phyloP scores from a whole-genome alignment of 768 basidiomycete species.

The Ramaria rubella region DNA sequence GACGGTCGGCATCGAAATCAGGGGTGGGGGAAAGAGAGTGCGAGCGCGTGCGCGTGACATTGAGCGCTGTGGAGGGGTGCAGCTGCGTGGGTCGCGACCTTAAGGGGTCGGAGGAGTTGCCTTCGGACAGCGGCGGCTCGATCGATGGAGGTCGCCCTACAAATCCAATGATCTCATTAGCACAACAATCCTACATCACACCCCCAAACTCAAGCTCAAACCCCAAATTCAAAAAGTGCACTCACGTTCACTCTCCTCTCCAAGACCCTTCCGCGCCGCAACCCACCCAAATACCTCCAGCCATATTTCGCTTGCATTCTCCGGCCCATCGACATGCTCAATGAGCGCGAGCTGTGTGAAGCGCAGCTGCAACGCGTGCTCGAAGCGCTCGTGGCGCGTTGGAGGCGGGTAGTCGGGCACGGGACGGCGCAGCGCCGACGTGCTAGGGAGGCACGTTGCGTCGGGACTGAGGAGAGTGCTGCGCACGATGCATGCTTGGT shows the following conservation, averaged over 20 bases:
- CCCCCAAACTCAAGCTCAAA: background rate
- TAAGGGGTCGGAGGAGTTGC: background rate
- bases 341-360: slow-evolving; percentile 78
- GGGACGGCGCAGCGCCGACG: slow-evolving; percentile 31
- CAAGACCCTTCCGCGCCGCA: slow-evolving; percentile 48
- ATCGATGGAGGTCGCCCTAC: slow-evolving; percentile 2
- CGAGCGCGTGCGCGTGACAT: slow-evolving; percentile 1
- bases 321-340: slow-evolving; percentile 81
- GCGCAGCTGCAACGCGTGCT: slow-evolving; percentile 73
- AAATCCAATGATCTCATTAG: too few species aligned
- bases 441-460: slow-evolving; percentile 27
- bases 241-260: slow-evolving; percentile 21
- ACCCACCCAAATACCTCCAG: slow-evolving; percentile 84
- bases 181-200: too few species aligned
- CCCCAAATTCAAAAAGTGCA: slow-evolving; percentile 22
- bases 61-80: background rate
- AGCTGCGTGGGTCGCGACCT: background rate
- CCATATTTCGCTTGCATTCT: slow-evolving; percentile 75
- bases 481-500: too few species aligned
- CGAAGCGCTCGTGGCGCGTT: slow-evolving; percentile 57
- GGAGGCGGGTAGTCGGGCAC: slow-evolving; percentile 43
- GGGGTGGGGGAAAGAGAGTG: too few species aligned
- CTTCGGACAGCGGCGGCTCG: slow-evolving; percentile 5
- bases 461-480: background rate
- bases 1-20: too few species aligned